phyloP scores from a whole-genome alignment of 108 stramenopile species.

The Fragilaria radians region DNA sequence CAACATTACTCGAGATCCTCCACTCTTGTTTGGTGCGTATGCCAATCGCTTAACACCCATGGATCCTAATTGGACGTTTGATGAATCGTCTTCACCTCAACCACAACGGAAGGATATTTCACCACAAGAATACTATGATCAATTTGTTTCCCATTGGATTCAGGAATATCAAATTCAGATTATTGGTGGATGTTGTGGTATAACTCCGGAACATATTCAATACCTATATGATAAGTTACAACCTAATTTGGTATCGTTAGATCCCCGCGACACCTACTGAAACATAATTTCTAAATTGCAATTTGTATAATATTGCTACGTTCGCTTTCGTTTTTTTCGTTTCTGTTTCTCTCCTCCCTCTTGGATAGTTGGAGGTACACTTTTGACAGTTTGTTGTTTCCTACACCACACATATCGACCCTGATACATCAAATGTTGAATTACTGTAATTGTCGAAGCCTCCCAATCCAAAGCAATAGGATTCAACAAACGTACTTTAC shows the following conservation, averaged over 20 bases:
- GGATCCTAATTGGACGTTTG: slow-evolving; percentile 64
- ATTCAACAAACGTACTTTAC: no score
- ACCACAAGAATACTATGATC: slow-evolving; percentile 48
- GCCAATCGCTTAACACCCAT: slow-evolving; percentile 76
- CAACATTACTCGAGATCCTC: background rate
- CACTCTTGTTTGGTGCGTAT: slow-evolving; percentile 68
- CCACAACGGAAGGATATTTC: slow-evolving; percentile 66
- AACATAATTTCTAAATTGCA: no score
- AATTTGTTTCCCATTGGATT: slow-evolving; percentile 63
- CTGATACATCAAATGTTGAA: slow-evolving; percentile 68
- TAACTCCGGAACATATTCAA: slow-evolving; percentile 67
- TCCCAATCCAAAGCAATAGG: slow-evolving; percentile 29
- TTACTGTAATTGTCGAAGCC: slow-evolving; percentile 39
- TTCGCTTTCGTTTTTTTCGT: no score
- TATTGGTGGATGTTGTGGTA: slow-evolving; percentile 87
- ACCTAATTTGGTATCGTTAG: no score
- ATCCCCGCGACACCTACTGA: no score
- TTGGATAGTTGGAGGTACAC: no score
- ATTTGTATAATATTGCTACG: no score
- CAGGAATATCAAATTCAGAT: slow-evolving; percentile 32
- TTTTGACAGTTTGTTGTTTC: no score
- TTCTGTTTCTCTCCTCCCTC: no score
- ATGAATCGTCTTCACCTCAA: slow-evolving; percentile 59
- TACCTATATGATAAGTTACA: slow-evolving; percentile 4
- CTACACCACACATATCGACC: no score